Evolutionary conservation across 129 eudicot species (phyloP).

Genomic region (Kitagawia praeruptora): DNA sequence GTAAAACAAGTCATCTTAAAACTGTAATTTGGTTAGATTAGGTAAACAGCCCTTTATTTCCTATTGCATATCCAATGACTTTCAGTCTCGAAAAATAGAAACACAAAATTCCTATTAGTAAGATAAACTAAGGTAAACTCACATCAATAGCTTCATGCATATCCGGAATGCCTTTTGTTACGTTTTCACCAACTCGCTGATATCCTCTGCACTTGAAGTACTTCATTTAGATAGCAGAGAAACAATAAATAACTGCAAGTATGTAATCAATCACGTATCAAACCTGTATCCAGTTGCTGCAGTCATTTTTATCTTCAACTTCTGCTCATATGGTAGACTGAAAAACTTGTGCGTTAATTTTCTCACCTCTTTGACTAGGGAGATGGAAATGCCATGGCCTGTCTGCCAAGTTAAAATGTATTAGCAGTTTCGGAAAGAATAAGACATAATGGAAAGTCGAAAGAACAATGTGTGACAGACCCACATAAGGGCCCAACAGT

Average conservation of each 20-base stretch:
- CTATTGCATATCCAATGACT: background rate
- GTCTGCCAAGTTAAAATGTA: constrained; percentile 35
- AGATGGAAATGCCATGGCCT: constrained; percentile 86
- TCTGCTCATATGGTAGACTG: constrained; percentile 67
- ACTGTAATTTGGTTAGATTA: background rate
- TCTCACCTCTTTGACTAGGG: constrained; percentile 61
- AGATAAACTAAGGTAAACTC: constrained; percentile 24
- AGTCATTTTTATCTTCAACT: constrained; percentile 69
- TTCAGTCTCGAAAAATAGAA: background rate
- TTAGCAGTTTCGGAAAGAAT: constrained; percentile 2
- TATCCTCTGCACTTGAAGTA: constrained; percentile 59
- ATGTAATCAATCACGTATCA: background rate
- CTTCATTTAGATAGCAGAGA: background rate
- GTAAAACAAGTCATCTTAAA: background rate
- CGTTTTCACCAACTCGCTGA: constrained; percentile 69
- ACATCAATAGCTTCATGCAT: constrained; percentile 94
- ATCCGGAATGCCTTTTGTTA: constrained; percentile 89
- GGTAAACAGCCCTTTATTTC: background rate
- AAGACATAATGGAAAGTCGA: background rate
- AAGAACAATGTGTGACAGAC: too few species aligned
- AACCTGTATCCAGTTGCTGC: constrained; percentile 84
- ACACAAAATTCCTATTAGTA: background rate
- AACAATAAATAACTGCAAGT: background rate
- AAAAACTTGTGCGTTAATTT: constrained; percentile 52
- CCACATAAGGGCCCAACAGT: too few species aligned